A percentile compares a stretch with the other conserved stretches of the same genome.
Evolutionary conservation across 2,329 filamentous ascomycete species (phyloP).

Genomic region (Cladosporium colombiae): DNA sequence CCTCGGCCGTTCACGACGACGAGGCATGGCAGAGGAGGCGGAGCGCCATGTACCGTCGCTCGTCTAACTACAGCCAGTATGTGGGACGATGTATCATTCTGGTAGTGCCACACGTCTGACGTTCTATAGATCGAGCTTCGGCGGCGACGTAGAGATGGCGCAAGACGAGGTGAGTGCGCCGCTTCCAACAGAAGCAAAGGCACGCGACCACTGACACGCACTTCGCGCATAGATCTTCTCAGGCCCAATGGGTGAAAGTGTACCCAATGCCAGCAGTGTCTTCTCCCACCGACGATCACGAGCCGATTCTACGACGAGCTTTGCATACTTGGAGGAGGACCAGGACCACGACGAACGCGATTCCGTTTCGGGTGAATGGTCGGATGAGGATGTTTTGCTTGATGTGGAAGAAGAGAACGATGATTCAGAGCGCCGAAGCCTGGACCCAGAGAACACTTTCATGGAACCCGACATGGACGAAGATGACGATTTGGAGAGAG

Average conservation of each 20-base stretch:
- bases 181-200: background rate
- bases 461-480: conserved; percentile 39
- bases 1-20: conserved; percentile 13
- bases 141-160: conserved; percentile 98
- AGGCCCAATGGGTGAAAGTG: conserved; percentile 89
- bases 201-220: background rate
- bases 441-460: conserved; percentile 39
- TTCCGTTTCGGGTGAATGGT: conserved; percentile 45
- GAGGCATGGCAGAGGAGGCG: conserved; percentile 19
- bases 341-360: conserved; percentile 50
- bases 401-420: conserved; percentile 49
- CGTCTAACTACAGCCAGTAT: conserved; percentile 68
- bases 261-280: conserved; percentile 90
- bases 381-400: conserved; percentile 52
- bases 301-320: conserved; percentile 83
- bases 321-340: conserved; percentile 79
- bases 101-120: conserved; percentile 12
- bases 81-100: conserved; percentile 27
- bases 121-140: conserved; percentile 65
- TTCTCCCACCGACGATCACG: conserved; percentile 82
- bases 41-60: conserved; percentile 57
- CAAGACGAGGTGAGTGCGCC: conserved; percentile 66
- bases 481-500: conserved; percentile 25
- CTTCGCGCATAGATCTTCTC: conserved; percentile 64
- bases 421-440: conserved; percentile 40